Conservation (phyloP, 208 protist genomes). For the Trypanosoma grayi region DNA sequence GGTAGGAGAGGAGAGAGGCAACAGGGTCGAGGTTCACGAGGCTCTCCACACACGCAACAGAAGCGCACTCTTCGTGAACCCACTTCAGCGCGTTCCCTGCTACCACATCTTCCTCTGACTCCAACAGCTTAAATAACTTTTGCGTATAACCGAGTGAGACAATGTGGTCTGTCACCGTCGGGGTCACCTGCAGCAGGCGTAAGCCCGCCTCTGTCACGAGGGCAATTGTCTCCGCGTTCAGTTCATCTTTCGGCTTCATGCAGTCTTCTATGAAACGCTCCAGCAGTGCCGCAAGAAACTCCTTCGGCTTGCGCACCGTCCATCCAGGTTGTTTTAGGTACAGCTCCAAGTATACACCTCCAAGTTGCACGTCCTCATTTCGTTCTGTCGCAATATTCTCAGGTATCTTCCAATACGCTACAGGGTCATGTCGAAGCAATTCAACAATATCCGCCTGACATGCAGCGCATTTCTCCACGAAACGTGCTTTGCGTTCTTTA, state of each 20-base stretch:
- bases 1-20: conserved; percentile 35
- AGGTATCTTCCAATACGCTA: conserved; percentile 45
- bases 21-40: conserved; percentile 43
- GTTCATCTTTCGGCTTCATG: conserved; percentile 2
- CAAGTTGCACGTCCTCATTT: conserved; percentile 51
- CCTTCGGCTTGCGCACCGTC: conserved; percentile 78
- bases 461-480: conserved; percentile 28
- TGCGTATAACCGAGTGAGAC: conserved; percentile 66
- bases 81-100: conserved; percentile 38
- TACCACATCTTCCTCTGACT: conserved; percentile 11
- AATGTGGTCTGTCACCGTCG: conserved; percentile 54
- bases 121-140: conserved; percentile 50
- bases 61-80: conserved; percentile 58
- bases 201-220: conserved; percentile 50
- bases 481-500: conserved; percentile 50
- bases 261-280: conserved; percentile 50
- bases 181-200: conserved; percentile 43
- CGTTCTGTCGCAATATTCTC: conserved; percentile 17
- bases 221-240: conserved; percentile 22
- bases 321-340: conserved; percentile 80
- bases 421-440: conserved; percentile 30
- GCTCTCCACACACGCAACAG: conserved; percentile 57
- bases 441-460: conserved; percentile 35
- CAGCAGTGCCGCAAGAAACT: conserved; percentile 74
- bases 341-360: conserved; percentile 76